Conservation (phyloP, 306 rosid species). For the Citrullus mucosospermus region DNA sequence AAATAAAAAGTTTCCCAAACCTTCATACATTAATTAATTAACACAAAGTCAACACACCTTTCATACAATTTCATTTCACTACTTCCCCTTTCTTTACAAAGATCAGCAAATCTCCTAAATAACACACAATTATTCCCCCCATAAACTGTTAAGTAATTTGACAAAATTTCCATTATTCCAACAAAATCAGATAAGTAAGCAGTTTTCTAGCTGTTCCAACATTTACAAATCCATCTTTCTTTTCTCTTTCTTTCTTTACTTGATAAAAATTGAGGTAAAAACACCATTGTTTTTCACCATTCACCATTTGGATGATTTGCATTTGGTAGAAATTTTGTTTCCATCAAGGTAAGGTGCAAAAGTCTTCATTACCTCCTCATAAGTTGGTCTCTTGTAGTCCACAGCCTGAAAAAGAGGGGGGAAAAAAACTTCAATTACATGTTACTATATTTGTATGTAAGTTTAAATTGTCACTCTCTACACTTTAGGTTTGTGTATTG, state of each 20-base stretch:
- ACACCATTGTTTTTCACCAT: neutral
- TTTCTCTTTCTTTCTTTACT: neutral
- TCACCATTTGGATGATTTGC: constrained; percentile 95
- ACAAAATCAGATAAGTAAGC: neutral
- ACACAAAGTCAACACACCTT: neutral
- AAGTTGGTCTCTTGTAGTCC: constrained; percentile 95
- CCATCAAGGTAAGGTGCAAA: constrained; percentile 63
- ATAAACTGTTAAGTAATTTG: neutral
- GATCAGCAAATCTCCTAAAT: constrained; percentile 1
- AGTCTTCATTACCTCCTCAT: constrained; percentile 73
- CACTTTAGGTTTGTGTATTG: too few relatives aligned
- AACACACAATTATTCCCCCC: neutral
- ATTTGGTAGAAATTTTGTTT: constrained; percentile 46
- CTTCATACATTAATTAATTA: neutral
- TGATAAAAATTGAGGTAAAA: neutral
- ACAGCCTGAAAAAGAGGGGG: constrained; percentile 52
- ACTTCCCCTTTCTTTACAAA: neutral
- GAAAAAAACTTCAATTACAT: neutral
- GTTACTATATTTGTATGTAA: neutral
- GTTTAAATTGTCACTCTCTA: too few relatives aligned
- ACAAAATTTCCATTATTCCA: constrained; percentile 6
- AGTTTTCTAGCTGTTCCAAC: neutral
- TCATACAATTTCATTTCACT: neutral
- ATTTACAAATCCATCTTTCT: neutral
- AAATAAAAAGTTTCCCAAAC: neutral